Evolutionary conservation across 306 rosid species (phyloP).

Genomic region (Dicorynia guianensis): DNA sequence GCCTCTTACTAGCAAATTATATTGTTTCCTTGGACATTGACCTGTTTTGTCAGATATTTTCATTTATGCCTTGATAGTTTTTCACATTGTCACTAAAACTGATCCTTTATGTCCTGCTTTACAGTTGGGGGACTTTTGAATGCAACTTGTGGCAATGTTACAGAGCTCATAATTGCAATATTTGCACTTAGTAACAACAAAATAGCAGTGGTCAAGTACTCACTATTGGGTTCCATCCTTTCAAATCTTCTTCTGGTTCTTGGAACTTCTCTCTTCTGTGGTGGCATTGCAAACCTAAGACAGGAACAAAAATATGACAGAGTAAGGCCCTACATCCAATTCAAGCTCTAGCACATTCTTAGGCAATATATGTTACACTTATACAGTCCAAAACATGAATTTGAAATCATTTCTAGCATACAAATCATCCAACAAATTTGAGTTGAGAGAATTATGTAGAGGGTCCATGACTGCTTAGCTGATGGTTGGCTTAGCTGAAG

Average conservation of each 20-base stretch:
- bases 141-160: slow-evolving; percentile 94
- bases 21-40: too few relatives aligned
- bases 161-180: slow-evolving; percentile 86
- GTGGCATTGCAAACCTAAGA: slow-evolving; percentile 68
- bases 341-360: not conserved
- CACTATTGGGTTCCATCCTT: slow-evolving; percentile 91
- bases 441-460: too few relatives aligned
- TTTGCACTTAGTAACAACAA: slow-evolving; percentile 66
- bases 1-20: too few relatives aligned
- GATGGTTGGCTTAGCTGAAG: too few relatives aligned
- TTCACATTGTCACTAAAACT: not conserved
- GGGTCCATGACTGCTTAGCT: too few relatives aligned
- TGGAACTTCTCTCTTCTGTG: slow-evolving; percentile 85
- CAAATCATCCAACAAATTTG: too few relatives aligned
- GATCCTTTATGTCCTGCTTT: not conserved
- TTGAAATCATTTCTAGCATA: too few relatives aligned
- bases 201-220: slow-evolving; percentile 82
- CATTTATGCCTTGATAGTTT: not conserved
- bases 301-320: slow-evolving; percentile 74
- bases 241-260: slow-evolving; percentile 92
- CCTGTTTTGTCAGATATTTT: too few relatives aligned
- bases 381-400: too few relatives aligned
- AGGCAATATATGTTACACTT: too few relatives aligned
- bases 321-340: slow-evolving; percentile 45
- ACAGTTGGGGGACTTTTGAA: slow-evolving; percentile 91